A percentile compares a stretch with the other conserved stretches of the same genome.
These are phyloP conservation scores for Colletotrichum ledebouriae DNA, from an alignment of 2,329 filamentous ascomycete genomes.

Conservation along the genomic window DNA sequence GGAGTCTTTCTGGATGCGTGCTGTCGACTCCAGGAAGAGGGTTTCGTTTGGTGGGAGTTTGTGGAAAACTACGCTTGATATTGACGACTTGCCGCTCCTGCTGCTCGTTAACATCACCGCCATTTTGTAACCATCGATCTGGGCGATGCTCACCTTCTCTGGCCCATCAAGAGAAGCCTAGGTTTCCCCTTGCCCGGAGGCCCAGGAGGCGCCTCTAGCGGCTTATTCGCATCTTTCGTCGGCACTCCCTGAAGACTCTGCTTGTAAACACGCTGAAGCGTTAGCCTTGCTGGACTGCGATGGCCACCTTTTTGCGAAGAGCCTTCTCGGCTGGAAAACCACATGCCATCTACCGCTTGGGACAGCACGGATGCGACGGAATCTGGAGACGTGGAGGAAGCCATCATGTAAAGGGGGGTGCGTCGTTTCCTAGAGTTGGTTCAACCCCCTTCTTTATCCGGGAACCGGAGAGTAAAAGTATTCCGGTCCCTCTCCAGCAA, in stretches of 20 bases:
- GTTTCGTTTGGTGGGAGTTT: slow-evolving; percentile 97
- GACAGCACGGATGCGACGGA: slow-evolving; percentile 34
- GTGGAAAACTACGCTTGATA: slow-evolving; percentile 98
- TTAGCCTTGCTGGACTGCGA: slow-evolving; percentile 72
- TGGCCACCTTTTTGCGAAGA: slow-evolving; percentile 52
- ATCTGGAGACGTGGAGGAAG: slow-evolving; percentile 18
- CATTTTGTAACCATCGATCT: neutral
- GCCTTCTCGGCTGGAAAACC: slow-evolving; percentile 44
- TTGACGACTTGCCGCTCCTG: slow-evolving; percentile 98
- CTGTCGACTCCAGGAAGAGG: slow-evolving; percentile 94
- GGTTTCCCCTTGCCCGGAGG: slow-evolving; percentile 77
- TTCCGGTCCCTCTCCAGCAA: neutral
- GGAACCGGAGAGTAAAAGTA: neutral
- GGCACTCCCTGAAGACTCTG: slow-evolving; percentile 69
- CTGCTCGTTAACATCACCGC: neutral
- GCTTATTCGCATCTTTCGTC: slow-evolving; percentile 61
- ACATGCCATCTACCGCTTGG: slow-evolving; percentile 41
- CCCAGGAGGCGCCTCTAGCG: slow-evolving; percentile 59
- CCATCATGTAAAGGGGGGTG: neutral
- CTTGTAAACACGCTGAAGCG: slow-evolving; percentile 72
- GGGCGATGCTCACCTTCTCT: slow-evolving; percentile 77
- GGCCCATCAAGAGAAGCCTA: slow-evolving; percentile 91
- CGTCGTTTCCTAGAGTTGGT: neutral
- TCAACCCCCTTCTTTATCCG: neutral
- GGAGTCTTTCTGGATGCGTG: slow-evolving; percentile 92